These are phyloP conservation scores for Trichoderma asperellum DNA, from an alignment of 2,329 filamentous ascomycete species.

Conservation along the genomic window DNA sequence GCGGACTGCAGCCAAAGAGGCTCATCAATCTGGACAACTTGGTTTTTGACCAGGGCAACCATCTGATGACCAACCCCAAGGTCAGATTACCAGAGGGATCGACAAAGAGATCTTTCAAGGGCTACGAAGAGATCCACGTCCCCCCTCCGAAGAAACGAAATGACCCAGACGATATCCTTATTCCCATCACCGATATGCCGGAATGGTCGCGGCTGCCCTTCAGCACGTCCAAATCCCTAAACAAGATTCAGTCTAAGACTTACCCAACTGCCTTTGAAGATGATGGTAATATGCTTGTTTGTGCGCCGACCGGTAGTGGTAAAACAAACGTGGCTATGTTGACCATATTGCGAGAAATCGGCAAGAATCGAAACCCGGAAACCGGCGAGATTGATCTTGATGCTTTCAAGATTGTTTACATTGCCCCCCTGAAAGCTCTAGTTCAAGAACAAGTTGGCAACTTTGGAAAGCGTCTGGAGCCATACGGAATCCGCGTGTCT, in stretches of 20 bases:
- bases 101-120: conserved; percentile 93
- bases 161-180: conserved; percentile 77
- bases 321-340: conserved; percentile 99
- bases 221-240: conserved; percentile 81
- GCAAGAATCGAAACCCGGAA: conserved; percentile 85
- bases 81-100: conserved; percentile 93
- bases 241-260: conserved; percentile 94
- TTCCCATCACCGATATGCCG: conserved; percentile 85
- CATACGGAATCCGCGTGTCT: conserved; percentile 90
- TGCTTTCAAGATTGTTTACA: conserved; percentile 98
- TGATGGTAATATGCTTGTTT: conserved; percentile 97
- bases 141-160: conserved; percentile 87
- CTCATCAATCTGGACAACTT: conserved; percentile 94
- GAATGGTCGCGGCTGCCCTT: conserved; percentile 91
- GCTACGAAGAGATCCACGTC: conserved; percentile 98
- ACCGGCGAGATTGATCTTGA: conserved; percentile 96
- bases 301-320: conserved; percentile 93
- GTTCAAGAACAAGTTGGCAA: conserved; percentile 99
- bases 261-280: conserved; percentile 88
- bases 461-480: conserved; percentile 86
- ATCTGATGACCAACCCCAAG: conserved; percentile 98
- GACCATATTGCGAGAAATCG: conserved; percentile 92
- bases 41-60: conserved; percentile 96
- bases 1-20: conserved; percentile 83
- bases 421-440: conserved; percentile 91